Conservation (phyloP, 1,139 yeast genomes). For the Meyerozyma guilliermondii region DNA sequence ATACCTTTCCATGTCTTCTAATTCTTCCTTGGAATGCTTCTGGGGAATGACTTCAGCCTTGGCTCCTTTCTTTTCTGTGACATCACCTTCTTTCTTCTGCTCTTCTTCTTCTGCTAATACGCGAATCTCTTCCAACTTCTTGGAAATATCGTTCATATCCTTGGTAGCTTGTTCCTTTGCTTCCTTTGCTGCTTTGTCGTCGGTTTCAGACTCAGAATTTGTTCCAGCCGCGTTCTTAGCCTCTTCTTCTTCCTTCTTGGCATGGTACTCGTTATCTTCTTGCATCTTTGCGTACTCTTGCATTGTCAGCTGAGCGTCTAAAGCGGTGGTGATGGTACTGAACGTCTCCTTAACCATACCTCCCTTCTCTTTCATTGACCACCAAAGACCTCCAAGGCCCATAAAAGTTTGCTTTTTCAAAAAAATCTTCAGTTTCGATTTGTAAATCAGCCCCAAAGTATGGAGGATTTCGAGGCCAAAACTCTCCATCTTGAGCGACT, state of each 20-base stretch:
- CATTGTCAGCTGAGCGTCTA: slow-evolving; percentile 87
- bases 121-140: slow-evolving; percentile 2
- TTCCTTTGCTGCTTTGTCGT: slow-evolving; percentile 14
- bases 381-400: slow-evolving; percentile 82
- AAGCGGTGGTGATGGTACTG: slow-evolving; percentile 76
- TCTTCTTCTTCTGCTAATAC: slow-evolving; percentile 3
- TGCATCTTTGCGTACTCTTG: slow-evolving; percentile 74
- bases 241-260: slow-evolving; percentile 34
- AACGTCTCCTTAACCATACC: slow-evolving; percentile 81
- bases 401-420: slow-evolving; percentile 58
- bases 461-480: slow-evolving; percentile 90
- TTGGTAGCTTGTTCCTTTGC: slow-evolving; percentile 39
- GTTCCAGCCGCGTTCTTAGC: slow-evolving; percentile 13
- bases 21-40: slow-evolving; percentile 71
- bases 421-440: slow-evolving; percentile 58
- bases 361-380: slow-evolving; percentile 82
- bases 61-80: slow-evolving; percentile 6
- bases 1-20: slow-evolving; percentile 81
- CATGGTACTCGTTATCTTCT: slow-evolving; percentile 51
- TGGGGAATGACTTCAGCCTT: slow-evolving; percentile 26
- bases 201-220: slow-evolving; percentile 4
- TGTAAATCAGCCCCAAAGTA: slow-evolving; percentile 75
- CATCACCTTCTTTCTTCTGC: slow-evolving; percentile 3
- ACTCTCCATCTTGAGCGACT: slow-evolving; percentile 85
- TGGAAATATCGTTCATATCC: slow-evolving; percentile 17